Percentiles rank a stretch among this genome's conserved stretches.
These are phyloP conservation scores for Crithidia acanthocephali DNA, from an alignment of 208 protist species.

Conservation along the genomic window DNA sequence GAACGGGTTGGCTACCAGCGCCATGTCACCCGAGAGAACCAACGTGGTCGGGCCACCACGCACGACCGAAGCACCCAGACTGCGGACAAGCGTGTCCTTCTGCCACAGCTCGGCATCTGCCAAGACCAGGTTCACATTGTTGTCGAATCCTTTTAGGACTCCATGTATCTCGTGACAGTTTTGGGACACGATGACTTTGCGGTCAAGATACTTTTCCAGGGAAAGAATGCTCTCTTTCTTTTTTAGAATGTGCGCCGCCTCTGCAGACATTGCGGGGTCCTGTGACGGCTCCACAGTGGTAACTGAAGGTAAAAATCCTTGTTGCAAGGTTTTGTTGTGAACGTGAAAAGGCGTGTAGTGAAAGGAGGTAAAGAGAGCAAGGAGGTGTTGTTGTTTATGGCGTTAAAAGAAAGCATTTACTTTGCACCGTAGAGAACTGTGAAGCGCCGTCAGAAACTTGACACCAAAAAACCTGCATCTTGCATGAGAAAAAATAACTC, in stretches of 20 bases:
- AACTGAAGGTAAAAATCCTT: background rate
- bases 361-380: background rate
- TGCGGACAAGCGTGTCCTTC: conserved; percentile 41
- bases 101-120: conserved; percentile 76
- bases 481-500: too few species aligned
- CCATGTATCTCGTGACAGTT: conserved; percentile 58
- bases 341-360: background rate
- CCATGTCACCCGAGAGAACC: conserved; percentile 70
- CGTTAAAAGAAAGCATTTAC: too few species aligned
- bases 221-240: conserved; percentile 82
- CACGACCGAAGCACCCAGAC: conserved; percentile 74
- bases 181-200: conserved; percentile 59
- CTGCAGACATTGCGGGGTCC: conserved; percentile 62
- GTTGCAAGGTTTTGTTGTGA: background rate
- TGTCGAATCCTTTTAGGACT: conserved; percentile 88
- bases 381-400: too few species aligned
- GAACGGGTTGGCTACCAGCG: conserved; percentile 46
- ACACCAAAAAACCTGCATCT: too few species aligned
- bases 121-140: conserved; percentile 83
- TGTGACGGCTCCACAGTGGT: too few species aligned
- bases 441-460: too few species aligned
- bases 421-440: too few species aligned
- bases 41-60: conserved; percentile 62
- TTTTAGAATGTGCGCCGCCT: conserved; percentile 71
- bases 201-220: conserved; percentile 79